Base-by-base conservation (phyloP, 441 rosid genomes). In the Erodium moschatum region DNA sequence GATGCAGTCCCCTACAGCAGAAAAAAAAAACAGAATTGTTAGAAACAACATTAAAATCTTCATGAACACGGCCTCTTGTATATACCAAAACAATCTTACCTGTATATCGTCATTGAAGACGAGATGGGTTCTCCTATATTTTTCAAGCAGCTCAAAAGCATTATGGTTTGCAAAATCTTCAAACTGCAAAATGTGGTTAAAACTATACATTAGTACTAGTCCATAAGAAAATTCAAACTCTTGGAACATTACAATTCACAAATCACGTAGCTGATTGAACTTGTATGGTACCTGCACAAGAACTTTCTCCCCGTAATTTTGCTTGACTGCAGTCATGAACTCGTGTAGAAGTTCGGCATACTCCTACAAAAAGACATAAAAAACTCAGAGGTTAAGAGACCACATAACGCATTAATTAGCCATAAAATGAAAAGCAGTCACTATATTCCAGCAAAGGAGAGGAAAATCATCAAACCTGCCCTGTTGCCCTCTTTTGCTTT, bases 1-100 rank as follows among this genome's bases (percentile, higher is more conserved):
- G 73, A 74, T 61, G 77, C 73, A 0, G 77, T 74, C 19, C 77
- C 77, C 77, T 42, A 7, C 12, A 7, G 48, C 70, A 64, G 6
- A 19, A 19, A 69, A 65, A 64, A 35, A 19, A 19, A 69, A 65
- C 5, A 69, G 60, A 70, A 65, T 62, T 12, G 18, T 64, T 64
- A 70, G 18, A 42, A 64, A 42, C 48, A 42, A 10, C 48, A 42
- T 5, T 42, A 42, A 6, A 42, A 42, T 9, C 48, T 42, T 42
- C 48, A 42, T 11, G 7, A 9, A 42, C 48, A 42, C 12, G 27
- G 0, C 0, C 5, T 40, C 0, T 1, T 0, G 9, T 1, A 7
- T 35, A 35, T 35, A 35, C 40, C 40, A 35, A 42, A 42, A n/a
- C 12, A 42, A 42, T n/a, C 48, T 11, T n/a, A 64, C 67, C 68